These are phyloP conservation scores for Tylopilus subfusipes DNA, from an alignment of 768 basidiomycete species.

Conservation along the genomic window DNA sequence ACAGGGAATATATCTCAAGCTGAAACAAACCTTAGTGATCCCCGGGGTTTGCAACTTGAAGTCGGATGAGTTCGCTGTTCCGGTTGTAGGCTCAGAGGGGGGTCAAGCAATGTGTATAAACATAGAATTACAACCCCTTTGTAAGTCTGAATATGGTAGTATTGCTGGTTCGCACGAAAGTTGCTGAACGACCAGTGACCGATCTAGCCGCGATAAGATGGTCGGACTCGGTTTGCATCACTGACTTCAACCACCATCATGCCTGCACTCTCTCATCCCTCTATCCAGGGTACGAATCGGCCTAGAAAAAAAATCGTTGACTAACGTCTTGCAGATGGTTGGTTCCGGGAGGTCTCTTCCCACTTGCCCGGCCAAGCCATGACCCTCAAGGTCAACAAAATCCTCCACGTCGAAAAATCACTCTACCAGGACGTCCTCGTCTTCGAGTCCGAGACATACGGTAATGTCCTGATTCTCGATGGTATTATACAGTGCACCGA, in stretches of 20 bases:
- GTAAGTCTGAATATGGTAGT: too few species aligned
- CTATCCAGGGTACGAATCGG: conserved; percentile 50
- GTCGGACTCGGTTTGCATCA: too few species aligned
- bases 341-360: conserved; percentile 92
- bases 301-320: too few species aligned
- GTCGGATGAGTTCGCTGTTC: too few species aligned
- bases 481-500: conserved; percentile 52
- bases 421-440: conserved; percentile 84
- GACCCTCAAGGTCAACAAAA: conserved; percentile 93
- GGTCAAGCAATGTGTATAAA: too few species aligned
- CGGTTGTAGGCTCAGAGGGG: too few species aligned
- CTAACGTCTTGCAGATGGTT: conserved; percentile 59
- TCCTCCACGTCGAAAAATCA: conserved; percentile 91
- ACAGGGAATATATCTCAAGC: too few species aligned
- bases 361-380: conserved; percentile 99
- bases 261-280: conserved; percentile 53
- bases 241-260: conserved; percentile 15
- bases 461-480: background rate
- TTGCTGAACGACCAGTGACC: too few species aligned
- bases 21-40: too few species aligned
- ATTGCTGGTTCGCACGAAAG: too few species aligned
- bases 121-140: too few species aligned
- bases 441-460: background rate
- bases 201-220: background rate
- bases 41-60: too few species aligned